Evolutionary conservation across 1,284 basidiomycete species (phyloP), one percentile per base, ranked within the genome.

Genomic region (Ustilago tritici): DNA sequence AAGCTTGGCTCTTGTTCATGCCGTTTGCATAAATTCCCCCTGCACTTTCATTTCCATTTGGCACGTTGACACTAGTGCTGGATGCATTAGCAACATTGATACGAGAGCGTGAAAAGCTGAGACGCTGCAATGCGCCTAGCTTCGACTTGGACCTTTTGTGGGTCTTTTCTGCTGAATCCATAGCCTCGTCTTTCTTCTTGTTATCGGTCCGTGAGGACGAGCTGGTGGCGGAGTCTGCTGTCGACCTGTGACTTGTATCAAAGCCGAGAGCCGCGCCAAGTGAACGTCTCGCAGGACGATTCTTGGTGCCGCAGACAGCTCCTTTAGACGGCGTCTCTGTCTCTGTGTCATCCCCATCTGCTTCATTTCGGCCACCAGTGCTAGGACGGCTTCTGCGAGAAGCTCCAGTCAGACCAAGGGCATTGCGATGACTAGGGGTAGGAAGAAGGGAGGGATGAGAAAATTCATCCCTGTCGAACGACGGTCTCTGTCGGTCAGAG

Each of bases 101-200:
- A 6, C 74, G 74, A 49, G 74, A 76, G 46, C 74, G 69, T 4
- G 74, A 76, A 32, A 76, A 69, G 49, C 74, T 72, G 15, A 76
- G 43, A 11, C 74, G 69, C 15, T 76, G 65, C 41, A 76, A 23
- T 35, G 69, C 64, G 12, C 74, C 62, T 23, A 61, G 46, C 43
- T 69, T 71, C 11, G 74, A 57, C 38, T 62, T 67, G 43, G 65
- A 36, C 31, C 62, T 57, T 4, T 49, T 36, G 35, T 68, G 65
- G 2, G 56, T 23, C 49, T 61, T 65, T 23, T 35, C 38, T 23
- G 15, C 38, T 6, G 56, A n/a, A 14, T 15, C 6, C 17, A 34
- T 53, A 28, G 28, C 2, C 6, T 60, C 50, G 34, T 35, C 41
- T 14, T 60, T 49, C 61, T 55, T 41, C 54, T 41, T 58, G n/a